These are phyloP conservation scores for Alternaria brassicicola DNA, from an alignment of 2,329 filamentous ascomycete genomes.

Conservation along the genomic window DNA sequence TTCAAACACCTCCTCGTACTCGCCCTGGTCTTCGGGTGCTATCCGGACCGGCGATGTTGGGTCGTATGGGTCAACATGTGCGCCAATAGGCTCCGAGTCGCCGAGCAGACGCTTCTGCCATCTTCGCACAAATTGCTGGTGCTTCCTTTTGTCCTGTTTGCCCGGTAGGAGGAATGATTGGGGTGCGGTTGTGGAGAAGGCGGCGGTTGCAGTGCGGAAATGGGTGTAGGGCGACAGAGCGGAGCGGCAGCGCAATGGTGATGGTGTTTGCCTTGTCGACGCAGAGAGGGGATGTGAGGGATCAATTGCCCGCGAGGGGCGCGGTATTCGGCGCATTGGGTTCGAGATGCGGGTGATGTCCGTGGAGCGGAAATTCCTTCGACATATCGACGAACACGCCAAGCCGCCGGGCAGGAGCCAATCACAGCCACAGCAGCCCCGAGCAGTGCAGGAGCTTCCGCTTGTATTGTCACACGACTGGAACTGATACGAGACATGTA, in stretches of 20 bases:
- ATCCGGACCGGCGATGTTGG: constrained; percentile 45
- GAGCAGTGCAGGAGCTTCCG: constrained; percentile 3
- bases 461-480: neutral
- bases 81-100: constrained; percentile 45
- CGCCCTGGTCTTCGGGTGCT: constrained; percentile 44
- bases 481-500: neutral
- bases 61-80: constrained; percentile 48
- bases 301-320: constrained; percentile 44
- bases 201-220: constrained; percentile 22
- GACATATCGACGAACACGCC: constrained; percentile 8
- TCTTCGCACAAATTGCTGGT: constrained; percentile 43
- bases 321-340: constrained; percentile 48
- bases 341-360: constrained; percentile 30
- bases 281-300: constrained; percentile 22
- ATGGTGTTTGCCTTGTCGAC: constrained; percentile 20
- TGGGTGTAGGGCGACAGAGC: constrained; percentile 17
- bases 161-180: constrained; percentile 31
- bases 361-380: constrained; percentile 18
- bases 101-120: constrained; percentile 47
- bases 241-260: constrained; percentile 22
- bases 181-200: constrained; percentile 41
- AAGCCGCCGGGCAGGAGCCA: constrained; percentile 28
- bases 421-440: constrained; percentile 27
- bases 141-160: constrained; percentile 46
- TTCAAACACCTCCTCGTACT: constrained; percentile 42